Evolutionary conservation across 495 filamentous ascomycete genomes (phyloP), one percentile per base, ranked within the genome.

Genomic region (Aspergillus coremiiformis): DNA sequence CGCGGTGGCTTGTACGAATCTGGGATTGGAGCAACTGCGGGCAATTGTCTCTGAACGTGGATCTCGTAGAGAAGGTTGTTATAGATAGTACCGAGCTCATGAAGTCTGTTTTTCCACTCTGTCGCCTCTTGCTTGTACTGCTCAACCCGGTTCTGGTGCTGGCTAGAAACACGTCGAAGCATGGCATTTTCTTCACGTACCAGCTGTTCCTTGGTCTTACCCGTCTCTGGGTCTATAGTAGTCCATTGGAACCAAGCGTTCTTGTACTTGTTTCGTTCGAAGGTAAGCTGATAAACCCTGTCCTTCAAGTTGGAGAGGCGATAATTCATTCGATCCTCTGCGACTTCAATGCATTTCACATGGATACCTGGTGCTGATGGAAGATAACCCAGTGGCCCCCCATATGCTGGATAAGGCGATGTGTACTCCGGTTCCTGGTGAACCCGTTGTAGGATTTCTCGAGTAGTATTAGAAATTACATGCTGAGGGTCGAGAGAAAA

Each of bases 1-100:
- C 51, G 51, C 23, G 45, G 62, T 24, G 59, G 62, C 23, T 49
- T 55, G 53, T 62, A 61, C 27, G 54, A 57, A 17, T 32, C 26
- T 15, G 58, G 62, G 15, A 53, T 29, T 24, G 53, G 51, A 10
- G 50, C 37, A 26, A 62, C 44, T 4, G 32, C 17, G 8, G 59
- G 53, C 24, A 56, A 27, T 30, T 50, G 56, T 15, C 53, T 55
- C 37, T 61, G 51, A 3, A 58, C 51, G 11, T 52, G 33, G 26
- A 64, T 54, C 39, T 66, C 56, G 32, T 60, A 60, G 19, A 64
- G 48, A 8, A 66, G 64, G 39, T 58, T 57, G 43, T 66, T 64
- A 50, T 66, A 57, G 10, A 49, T 26, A 1, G 39, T 46, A 9
- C 58, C 46, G 4, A 64, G 23, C 8, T 58, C 26, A 27, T 57